phyloP scores from a whole-genome alignment of 192 early-diverging fungal species.

The Phycomyces nitens region DNA sequence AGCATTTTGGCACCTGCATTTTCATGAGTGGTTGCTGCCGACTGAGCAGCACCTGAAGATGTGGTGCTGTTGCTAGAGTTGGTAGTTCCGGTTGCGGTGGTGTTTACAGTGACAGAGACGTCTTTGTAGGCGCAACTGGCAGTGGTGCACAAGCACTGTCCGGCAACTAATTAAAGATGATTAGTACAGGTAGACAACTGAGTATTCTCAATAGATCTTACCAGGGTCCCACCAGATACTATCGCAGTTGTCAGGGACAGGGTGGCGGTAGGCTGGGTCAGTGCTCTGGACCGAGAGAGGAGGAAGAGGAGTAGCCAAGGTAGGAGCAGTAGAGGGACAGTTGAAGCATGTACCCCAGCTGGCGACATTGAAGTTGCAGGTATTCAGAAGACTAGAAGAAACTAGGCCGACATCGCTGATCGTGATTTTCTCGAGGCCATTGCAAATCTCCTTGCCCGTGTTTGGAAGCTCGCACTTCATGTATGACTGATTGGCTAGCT shows the following conservation, averaged over 20 bases:
- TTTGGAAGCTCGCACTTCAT: slow-evolving; percentile 60
- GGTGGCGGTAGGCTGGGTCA: slow-evolving; percentile 35
- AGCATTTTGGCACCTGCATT: no score
- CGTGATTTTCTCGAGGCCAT: slow-evolving; percentile 55
- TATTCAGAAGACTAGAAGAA: slow-evolving; percentile 34
- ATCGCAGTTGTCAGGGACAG: slow-evolving; percentile 60
- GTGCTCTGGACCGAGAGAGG: slow-evolving; percentile 20
- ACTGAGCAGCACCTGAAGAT: background rate
- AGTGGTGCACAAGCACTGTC: slow-evolving; percentile 57
- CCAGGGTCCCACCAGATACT: slow-evolving; percentile 68
- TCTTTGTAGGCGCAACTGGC: slow-evolving; percentile 57
- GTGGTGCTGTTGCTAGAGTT: background rate
- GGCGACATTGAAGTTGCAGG: slow-evolving; percentile 47
- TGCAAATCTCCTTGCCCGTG: slow-evolving; percentile 64
- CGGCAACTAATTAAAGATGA: slow-evolving; percentile 32
- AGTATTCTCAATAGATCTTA: slow-evolving; percentile 9
- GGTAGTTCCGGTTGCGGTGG: background rate
- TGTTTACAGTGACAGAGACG: slow-evolving; percentile 23
- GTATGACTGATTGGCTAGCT: slow-evolving; percentile 61
- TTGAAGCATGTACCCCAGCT: slow-evolving; percentile 54
- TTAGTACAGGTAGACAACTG: background rate
- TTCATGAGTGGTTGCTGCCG: background rate
- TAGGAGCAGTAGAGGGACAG: slow-evolving; percentile 44
- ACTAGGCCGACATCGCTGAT: slow-evolving; percentile 28
- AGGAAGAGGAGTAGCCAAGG: slow-evolving; percentile 42